Conservation (phyloP, 1,139 yeast species). For the Hemisphaericaspora lyxosophila region DNA sequence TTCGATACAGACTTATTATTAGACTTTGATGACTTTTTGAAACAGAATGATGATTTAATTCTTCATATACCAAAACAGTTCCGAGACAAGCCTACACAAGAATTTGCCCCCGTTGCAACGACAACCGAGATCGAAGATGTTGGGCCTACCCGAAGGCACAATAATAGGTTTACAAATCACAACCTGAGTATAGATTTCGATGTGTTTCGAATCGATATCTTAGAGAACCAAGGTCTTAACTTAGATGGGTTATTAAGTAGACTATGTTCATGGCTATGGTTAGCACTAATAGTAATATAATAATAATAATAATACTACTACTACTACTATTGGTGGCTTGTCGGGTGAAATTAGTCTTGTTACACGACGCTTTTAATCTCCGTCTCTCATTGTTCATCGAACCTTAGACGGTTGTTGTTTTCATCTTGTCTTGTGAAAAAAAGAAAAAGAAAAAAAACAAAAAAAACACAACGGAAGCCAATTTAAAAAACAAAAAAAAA, state of each 20-base stretch:
- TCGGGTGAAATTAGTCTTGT: no score
- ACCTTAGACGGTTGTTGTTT: no score
- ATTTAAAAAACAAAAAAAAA: constrained; percentile 2
- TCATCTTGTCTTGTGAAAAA: no score
- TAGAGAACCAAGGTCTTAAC: not conserved
- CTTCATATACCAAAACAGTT: not conserved
- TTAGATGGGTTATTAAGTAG: not conserved
- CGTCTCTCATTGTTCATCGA: no score
- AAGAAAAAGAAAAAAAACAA: constrained; percentile 1
- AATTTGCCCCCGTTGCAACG: not conserved
- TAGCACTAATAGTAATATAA: not conserved
- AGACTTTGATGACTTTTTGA: not conserved
- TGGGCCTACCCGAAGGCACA: not conserved
- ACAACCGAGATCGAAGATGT: not conserved
- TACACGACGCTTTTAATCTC: no score
- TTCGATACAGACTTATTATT: not conserved
- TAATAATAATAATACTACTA: no score
- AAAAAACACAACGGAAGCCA: no score
- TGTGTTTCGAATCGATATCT: constrained; percentile 3
- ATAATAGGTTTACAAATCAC: constrained; percentile 2
- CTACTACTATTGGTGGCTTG: no score
- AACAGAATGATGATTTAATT: not conserved
- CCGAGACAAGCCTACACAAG: not conserved
- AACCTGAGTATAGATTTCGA: constrained; percentile 7
- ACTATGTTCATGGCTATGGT: not conserved